These are phyloP conservation scores for Vanrija sp. DNA, from an alignment of 1,284 basidiomycete species.

Conservation along the genomic window DNA sequence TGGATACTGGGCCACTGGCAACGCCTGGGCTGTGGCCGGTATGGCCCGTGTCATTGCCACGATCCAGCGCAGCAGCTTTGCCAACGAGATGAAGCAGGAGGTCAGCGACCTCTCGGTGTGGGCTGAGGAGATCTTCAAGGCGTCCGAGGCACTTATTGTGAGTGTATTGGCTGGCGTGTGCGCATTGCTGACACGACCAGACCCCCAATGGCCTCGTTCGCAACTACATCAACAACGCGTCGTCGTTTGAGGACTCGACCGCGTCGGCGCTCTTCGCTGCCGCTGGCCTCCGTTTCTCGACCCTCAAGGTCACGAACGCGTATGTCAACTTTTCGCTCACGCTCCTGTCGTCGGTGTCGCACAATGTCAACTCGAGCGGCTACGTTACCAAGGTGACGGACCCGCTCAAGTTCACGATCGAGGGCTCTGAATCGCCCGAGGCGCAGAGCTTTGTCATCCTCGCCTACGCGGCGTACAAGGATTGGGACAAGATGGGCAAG, in stretches of 20 bases:
- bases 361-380: conserved; percentile 50
- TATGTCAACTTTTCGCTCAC: conserved; percentile 34
- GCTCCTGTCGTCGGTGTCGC: conserved; percentile 34
- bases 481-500: conserved; percentile 60
- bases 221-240: conserved; percentile 66
- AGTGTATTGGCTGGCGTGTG: conserved; percentile 7
- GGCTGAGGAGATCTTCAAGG: conserved; percentile 51
- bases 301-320: conserved; percentile 39
- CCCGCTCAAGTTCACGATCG: conserved; percentile 56
- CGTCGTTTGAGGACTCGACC: conserved; percentile 68
- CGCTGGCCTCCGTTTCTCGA: conserved; percentile 61
- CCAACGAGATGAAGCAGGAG: conserved; percentile 39
- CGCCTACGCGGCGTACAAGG: conserved; percentile 65
- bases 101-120: conserved; percentile 48
- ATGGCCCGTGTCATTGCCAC: conserved; percentile 53
- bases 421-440: conserved; percentile 58
- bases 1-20: conserved; percentile 48
- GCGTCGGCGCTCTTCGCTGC: conserved; percentile 71
- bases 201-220: conserved; percentile 60
- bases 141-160: conserved; percentile 41
- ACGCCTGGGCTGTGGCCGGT: conserved; percentile 55
- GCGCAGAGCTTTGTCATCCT: conserved; percentile 67
- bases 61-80: conserved; percentile 46
- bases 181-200: conserved; percentile 34
- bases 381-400: conserved; percentile 69